Base-by-base conservation (phyloP, 306 rosid genomes). In the Crataegus laevigata region DNA sequence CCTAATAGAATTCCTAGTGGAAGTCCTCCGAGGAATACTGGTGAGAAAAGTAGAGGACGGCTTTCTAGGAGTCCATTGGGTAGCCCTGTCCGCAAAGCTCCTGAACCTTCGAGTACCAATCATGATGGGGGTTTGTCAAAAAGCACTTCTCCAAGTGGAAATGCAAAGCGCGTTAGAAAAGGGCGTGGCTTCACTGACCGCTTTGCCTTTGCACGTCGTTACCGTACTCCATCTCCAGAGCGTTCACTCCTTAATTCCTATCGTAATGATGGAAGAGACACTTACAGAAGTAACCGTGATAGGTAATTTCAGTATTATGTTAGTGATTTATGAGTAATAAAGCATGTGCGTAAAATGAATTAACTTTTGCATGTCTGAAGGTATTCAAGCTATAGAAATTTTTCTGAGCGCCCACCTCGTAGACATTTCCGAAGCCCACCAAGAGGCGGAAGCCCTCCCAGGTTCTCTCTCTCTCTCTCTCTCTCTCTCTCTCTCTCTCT, bases 141-240 rank as follows among this genome's bases (percentile, higher is more conserved):
- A 85, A 92, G 93, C 82, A 91, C 87, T 69, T 87, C 97, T 43
- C 97, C 97, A 77, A 80, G 88, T 88, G 97, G 92, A 71, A 47
- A 76, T 75, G 87, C 93, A 69, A 92, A 89, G 87, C 98, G 98
- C 26, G 69, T 92, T 61, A 90, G 96, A 72, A 96, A 92, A 88
- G 99, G 99, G 17, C 98, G 99, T 34, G 99, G 99, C 78, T 96
- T 96, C 80, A 96, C 97, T 62, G 96, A 92, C 38, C 97, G 89
- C 68, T 96, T 82, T 79, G 85, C 97, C 19, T 96, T 84, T 86
- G 98, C 91, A 59, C 97, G 98, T 67, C 90, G 82, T 62, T 96
- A 96, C 71, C 92, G 98, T 13, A 96, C 97, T 84, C 99, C 99
- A 61, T 92, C 98, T 67, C 98, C 99, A 11, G 93, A 83, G 74